phyloP scores from a whole-genome alignment of 2,329 filamentous ascomycete species.

The Neophaeococcomyces mojaviensis region DNA sequence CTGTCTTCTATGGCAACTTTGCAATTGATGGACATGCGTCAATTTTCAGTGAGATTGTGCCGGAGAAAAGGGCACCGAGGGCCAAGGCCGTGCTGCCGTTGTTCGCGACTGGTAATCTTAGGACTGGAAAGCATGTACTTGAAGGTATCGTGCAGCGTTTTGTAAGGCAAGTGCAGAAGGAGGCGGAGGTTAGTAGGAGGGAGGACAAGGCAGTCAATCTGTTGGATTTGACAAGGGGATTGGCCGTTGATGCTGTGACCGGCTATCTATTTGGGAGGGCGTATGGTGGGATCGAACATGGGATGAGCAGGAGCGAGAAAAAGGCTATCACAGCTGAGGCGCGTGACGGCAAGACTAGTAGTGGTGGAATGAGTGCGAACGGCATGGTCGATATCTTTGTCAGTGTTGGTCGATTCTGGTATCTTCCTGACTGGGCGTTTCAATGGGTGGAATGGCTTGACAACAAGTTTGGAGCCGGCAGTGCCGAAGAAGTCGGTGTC shows the following conservation, averaged over 20 bases:
- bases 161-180: constrained; percentile 33
- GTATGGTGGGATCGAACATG: constrained; percentile 43
- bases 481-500: constrained; percentile 12
- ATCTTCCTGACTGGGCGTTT: constrained; percentile 37
- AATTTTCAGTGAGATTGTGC: constrained; percentile 39
- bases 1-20: constrained; percentile 47
- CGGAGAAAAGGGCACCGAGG: constrained; percentile 34
- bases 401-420: constrained; percentile 48
- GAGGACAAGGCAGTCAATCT: constrained; percentile 38
- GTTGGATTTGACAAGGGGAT: constrained; percentile 41
- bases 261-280: constrained; percentile 46
- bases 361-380: constrained; percentile 30
- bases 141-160: constrained; percentile 37
- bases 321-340: constrained; percentile 8
- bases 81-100: constrained; percentile 45
- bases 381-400: constrained; percentile 50
- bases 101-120: constrained; percentile 42
- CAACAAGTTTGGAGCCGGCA: constrained; percentile 17
- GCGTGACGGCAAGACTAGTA: constrained; percentile 15
- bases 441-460: constrained; percentile 18
- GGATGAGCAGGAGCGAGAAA: constrained; percentile 6
- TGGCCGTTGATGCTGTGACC: constrained; percentile 49
- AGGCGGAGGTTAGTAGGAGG: constrained; percentile 21
- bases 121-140: constrained; percentile 32
- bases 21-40: constrained; percentile 49